Base-by-base conservation (phyloP, 139 green algal species). In the Chlamydomonas sphaeroides region DNA sequence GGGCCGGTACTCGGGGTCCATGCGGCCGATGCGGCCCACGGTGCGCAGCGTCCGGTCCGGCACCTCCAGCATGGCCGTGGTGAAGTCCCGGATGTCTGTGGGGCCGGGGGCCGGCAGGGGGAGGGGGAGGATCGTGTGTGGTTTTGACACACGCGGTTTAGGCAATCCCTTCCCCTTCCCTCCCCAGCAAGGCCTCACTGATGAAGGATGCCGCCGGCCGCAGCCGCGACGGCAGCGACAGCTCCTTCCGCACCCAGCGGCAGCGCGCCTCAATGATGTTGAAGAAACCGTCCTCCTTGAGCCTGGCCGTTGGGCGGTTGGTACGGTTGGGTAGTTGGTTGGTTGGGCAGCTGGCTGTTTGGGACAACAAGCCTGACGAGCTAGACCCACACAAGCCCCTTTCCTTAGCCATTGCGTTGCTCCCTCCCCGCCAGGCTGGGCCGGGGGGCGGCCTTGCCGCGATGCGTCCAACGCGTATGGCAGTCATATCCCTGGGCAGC, bases 81-180 rank as follows among this genome's bases (percentile, higher is more conserved):
- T 38, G 26, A 74, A 74, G 38, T 74, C 67, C 14, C 67, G 39
- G 39, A 74, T 49, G 41, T 74, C 45, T 66, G 59, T 11, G 59
- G 28, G 59, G 5, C 5, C 28, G 17, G 59, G 28, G 17, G 59
- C 5, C 8, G 30, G 28, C 28, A 17, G 10, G 59, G 30, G 30
- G 28, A 36, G 28, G 23, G 53, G 53, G 53, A n/a, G n/a, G n/a
- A n/a, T 62, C 7, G 53, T 10, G 53, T 30, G 7, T 62, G 53
- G 53, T 10, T 62, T n/a, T 28, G 23, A 30, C 20, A 62, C 23
- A 30, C 53, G 26, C 53, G 53, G 53, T 30, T 30, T 17, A 36
- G 28, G 5, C 59, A 17, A 36, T 66, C 30, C 59, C 30, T n/a
- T n/a, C 59, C 28, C 11, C 30, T 21, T 36, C 59, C 10, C 30